A percentile compares a stretch with the other conserved stretches of the same genome.
Conservation (phyloP, 306 rosid genomes). For the Citrullus amarus region DNA sequence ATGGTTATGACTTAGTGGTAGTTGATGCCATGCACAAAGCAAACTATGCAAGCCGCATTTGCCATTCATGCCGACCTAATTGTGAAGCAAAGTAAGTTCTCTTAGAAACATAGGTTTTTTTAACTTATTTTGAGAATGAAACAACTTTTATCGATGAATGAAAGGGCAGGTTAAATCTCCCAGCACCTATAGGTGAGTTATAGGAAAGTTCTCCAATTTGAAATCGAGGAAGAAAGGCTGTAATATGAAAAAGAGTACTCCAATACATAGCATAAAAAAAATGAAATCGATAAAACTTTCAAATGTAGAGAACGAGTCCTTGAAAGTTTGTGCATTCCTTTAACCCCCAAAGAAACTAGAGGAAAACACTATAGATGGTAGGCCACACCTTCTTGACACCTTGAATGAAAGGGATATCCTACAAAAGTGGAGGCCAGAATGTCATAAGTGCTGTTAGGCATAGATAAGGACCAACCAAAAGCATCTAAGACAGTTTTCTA, state of each 20-base stretch:
- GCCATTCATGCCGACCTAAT: constrained; percentile 96
- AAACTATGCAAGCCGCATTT: constrained; percentile 93
- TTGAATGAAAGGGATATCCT: no score
- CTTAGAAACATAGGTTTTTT: neutral
- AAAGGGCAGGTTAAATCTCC: no score
- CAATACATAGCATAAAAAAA: neutral
- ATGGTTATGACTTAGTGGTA: constrained; percentile 91
- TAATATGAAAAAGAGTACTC: neutral
- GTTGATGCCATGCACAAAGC: constrained; percentile 99
- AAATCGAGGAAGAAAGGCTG: no score
- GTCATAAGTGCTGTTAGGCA: no score
- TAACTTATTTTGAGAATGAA: neutral
- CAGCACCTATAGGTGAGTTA: no score
- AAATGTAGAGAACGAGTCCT: no score
- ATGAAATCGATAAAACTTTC: neutral
- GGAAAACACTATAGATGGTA: neutral
- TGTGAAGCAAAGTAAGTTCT: constrained; percentile 94
- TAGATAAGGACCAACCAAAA: no score
- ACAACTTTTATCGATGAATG: neutral
- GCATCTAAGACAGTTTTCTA: no score
- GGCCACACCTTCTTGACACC: no score
- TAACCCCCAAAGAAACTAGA: neutral
- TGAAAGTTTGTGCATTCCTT: neutral
- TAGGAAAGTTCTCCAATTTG: no score
- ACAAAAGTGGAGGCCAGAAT: no score